These are phyloP conservation scores for Albophoma yamanashiensis DNA, from an alignment of 2,329 filamentous ascomycete genomes.

Conservation along the genomic window DNA sequence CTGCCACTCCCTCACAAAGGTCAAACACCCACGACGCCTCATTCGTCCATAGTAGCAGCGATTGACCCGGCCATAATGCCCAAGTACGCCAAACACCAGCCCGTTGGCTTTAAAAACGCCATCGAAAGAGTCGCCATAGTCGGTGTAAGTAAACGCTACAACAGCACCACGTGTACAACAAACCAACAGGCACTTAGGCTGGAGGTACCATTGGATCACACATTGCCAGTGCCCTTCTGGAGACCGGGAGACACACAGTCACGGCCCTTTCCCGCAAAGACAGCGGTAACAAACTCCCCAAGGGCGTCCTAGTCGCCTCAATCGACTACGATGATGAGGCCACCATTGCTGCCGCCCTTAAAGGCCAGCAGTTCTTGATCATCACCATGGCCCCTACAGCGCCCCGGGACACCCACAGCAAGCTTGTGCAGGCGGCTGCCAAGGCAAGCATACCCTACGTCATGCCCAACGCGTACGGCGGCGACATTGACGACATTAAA, in stretches of 20 bases:
- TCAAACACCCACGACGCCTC: too few relatives aligned
- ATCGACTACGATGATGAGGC: conserved; percentile 34
- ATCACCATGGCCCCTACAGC: conserved; percentile 38
- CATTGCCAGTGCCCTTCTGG: conserved; percentile 28
- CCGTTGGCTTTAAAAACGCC: conserved; percentile 15
- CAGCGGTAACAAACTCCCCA: conserved; percentile 29
- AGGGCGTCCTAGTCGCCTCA: conserved; percentile 26
- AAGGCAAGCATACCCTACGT: conserved; percentile 43
- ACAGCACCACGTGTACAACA: neutral
- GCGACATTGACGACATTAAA: conserved; percentile 32
- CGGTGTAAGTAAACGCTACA: conserved; percentile 21
- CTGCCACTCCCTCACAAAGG: too few relatives aligned
- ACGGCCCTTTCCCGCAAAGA: conserved; percentile 37
- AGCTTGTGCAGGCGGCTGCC: conserved; percentile 42
- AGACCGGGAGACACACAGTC: conserved; percentile 36
- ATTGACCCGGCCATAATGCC: neutral
- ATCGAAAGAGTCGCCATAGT: conserved; percentile 30
- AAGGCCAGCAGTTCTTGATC: conserved; percentile 42
- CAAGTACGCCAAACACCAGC: conserved; percentile 11
- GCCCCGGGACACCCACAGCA: conserved; percentile 31
- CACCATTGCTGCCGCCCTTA: conserved; percentile 36
- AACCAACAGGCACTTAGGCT: conserved; percentile 19
- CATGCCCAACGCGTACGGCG: conserved; percentile 36
- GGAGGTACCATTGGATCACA: conserved; percentile 27
- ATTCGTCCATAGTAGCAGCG: too few relatives aligned